Percentiles rank a stretch among this genome's conserved stretches.
Conservation (phyloP, 192 early-diverging fungal species). For the Helicostylum pulchrum region DNA sequence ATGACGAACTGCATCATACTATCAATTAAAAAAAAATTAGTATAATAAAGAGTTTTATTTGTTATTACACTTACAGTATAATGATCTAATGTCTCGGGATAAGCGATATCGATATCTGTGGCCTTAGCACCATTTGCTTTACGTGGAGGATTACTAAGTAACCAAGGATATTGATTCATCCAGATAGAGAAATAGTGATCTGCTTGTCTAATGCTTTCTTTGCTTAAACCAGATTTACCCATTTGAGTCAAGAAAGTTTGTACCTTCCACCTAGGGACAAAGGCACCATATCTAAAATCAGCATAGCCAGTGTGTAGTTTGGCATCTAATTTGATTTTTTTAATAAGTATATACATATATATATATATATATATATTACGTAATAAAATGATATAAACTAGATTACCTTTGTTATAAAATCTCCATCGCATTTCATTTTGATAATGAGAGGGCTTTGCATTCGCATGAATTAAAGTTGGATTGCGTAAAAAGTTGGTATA, state of each 20-base stretch:
- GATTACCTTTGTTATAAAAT: slow-evolving; percentile 48
- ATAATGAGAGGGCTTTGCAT: slow-evolving; percentile 45
- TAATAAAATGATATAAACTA: neutral
- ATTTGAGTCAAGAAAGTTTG: slow-evolving; percentile 50
- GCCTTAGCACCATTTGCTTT: slow-evolving; percentile 41
- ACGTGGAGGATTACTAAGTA: slow-evolving; percentile 41
- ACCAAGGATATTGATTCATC: slow-evolving; percentile 59
- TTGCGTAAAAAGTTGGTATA: slow-evolving; percentile 56
- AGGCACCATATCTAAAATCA: slow-evolving; percentile 52
- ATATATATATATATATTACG: too few relatives aligned
- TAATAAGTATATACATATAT: too few relatives aligned
- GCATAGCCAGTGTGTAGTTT: slow-evolving; percentile 55
- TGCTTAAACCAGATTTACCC: slow-evolving; percentile 44
- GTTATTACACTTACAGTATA: slow-evolving; percentile 3
- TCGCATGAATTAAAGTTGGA: slow-evolving; percentile 53
- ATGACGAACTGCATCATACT: slow-evolving; percentile 51
- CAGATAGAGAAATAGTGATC: slow-evolving; percentile 59
- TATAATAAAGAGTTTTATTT: neutral
- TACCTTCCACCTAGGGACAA: slow-evolving; percentile 44
- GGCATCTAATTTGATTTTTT: slow-evolving; percentile 26
- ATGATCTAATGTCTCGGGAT: slow-evolving; percentile 2
- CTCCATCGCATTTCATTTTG: slow-evolving; percentile 50
- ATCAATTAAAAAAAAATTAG: neutral
- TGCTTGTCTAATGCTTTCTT: slow-evolving; percentile 42
- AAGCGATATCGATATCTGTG: slow-evolving; percentile 27